Conservation (phyloP, 805 yeast species). For the Tetrapisispora fleetii region DNA sequence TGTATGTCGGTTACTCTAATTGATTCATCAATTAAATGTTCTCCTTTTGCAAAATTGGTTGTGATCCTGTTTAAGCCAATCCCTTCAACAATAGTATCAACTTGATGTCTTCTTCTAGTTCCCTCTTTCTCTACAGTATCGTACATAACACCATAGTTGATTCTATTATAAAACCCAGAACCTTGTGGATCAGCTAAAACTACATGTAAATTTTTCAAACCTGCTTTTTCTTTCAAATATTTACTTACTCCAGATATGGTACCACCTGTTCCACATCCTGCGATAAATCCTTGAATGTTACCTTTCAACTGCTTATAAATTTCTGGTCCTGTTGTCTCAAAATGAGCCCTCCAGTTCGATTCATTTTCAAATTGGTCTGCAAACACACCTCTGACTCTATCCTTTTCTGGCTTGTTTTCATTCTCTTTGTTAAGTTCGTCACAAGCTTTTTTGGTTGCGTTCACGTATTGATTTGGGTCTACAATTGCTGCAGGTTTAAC, state of each 20-base stretch:
- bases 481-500: constrained; percentile 94
- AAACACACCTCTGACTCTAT: constrained; percentile 50
- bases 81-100: constrained; percentile 90
- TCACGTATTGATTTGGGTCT: constrained; percentile 87
- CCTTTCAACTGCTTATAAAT: constrained; percentile 66
- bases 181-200: constrained; percentile 95
- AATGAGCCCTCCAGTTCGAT: constrained; percentile 81
- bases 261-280: constrained; percentile 97
- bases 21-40: constrained; percentile 63
- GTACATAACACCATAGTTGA: constrained; percentile 89
- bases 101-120: constrained; percentile 88
- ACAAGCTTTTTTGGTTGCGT: constrained; percentile 68
- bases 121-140: constrained; percentile 86
- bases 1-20: constrained; percentile 69
- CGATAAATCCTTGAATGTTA: constrained; percentile 61
- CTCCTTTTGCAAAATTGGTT: constrained; percentile 66
- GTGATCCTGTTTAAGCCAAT: constrained; percentile 86
- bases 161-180: constrained; percentile 76
- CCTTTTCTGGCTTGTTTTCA: constrained; percentile 31
- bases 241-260: constrained; percentile 87
- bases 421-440: constrained; percentile 33
- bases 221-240: constrained; percentile 55
- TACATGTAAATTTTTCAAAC: constrained; percentile 34
- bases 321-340: constrained; percentile 82
- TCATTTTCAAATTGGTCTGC: constrained; percentile 96